phyloP scores from a whole-genome alignment of 208 protist genomes.

The Phytomonas sp. region DNA sequence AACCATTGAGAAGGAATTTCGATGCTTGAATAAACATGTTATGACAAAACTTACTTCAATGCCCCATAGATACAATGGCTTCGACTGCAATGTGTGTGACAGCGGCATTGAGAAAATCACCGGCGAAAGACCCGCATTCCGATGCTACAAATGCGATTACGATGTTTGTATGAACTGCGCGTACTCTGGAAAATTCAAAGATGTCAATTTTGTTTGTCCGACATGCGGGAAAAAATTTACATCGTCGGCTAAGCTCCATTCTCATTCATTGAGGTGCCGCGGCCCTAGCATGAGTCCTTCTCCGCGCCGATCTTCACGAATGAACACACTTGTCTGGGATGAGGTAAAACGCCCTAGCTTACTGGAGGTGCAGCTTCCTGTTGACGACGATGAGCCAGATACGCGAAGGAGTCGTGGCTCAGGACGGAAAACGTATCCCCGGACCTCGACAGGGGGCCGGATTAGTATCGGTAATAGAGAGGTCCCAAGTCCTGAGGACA shows the following conservation, averaged over 20 bases:
- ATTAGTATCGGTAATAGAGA: conserved; percentile 62
- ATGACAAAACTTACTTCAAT: conserved; percentile 84
- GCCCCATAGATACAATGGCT: conserved; percentile 77
- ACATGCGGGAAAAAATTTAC: conserved; percentile 79
- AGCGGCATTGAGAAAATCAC: conserved; percentile 65
- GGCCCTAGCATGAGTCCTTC: conserved; percentile 71
- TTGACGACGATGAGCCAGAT: conserved; percentile 13
- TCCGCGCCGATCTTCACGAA: conserved; percentile 64
- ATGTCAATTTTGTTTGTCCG: conserved; percentile 82
- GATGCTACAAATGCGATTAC: conserved; percentile 88
- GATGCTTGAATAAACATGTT: conserved; percentile 77
- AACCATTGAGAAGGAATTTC: conserved; percentile 43
- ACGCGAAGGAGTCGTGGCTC: conserved; percentile 17
- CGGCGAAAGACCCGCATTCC: conserved; percentile 52
- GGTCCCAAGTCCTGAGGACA: conserved; percentile 42
- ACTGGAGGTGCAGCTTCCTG: conserved; percentile 59
- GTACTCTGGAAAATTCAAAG: conserved; percentile 59
- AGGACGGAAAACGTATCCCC: conserved; percentile 35
- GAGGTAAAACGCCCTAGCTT: conserved; percentile 45
- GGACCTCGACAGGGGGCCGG: conserved; percentile 59
- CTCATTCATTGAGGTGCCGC: conserved; percentile 70
- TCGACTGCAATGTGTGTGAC: conserved; percentile 88
- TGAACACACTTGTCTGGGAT: conserved; percentile 84
- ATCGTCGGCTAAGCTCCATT: conserved; percentile 56
- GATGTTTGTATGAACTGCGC: conserved; percentile 81